Base-by-base conservation (phyloP, 2,329 filamentous ascomycete species). In the Penicillium palitans region DNA sequence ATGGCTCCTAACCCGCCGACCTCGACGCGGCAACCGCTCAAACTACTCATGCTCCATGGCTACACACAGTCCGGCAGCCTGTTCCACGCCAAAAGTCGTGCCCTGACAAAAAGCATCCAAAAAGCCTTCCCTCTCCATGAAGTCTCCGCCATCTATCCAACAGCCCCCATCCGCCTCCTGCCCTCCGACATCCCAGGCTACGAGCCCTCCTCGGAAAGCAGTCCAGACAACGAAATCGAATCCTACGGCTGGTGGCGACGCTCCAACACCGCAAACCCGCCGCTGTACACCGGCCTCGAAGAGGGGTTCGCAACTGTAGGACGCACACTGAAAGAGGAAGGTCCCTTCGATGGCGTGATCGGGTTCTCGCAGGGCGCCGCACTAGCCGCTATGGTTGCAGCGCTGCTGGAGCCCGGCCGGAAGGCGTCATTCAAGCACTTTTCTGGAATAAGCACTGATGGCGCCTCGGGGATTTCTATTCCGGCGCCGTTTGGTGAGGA, bases 41-140 rank as follows among this genome's bases (percentile, higher is more conserved):
- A 87, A 74, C 87, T 93, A 62, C 80, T 93, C 45, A 91, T 92
- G 88, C 82, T 93, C 29, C 90, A 93, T 69, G 90, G 93, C 75
- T 97, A 87, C 83, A 96, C 93, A 8, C 93, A 98, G 81, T 96
- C 90, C 29, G 92, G 93, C 4, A 76, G 87, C 4, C 81, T 92
- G 62, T 97, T 97, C 84, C 88, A 86, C 72, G 85, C 88, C 74
- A 97, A 97, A 79, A 96, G 91, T 46, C 90, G 91, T 74, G 91
- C 91, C 12, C 81, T 97, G 1, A 86, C 92, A 68, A 96, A 97
- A 75, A 80, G 88, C 54, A 83, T 97, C 57, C 75, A 80, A 60
- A 96, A 96, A 71, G 79, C 85, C 29, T 89, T 97, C 62, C 83
- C 85, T 9, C 76, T 83, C 2, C 83, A 87, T 45, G 77, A 83